These are phyloP conservation scores for Anisodus tanguticus DNA, from an alignment of 257 asterid species.

Conservation along the genomic window DNA sequence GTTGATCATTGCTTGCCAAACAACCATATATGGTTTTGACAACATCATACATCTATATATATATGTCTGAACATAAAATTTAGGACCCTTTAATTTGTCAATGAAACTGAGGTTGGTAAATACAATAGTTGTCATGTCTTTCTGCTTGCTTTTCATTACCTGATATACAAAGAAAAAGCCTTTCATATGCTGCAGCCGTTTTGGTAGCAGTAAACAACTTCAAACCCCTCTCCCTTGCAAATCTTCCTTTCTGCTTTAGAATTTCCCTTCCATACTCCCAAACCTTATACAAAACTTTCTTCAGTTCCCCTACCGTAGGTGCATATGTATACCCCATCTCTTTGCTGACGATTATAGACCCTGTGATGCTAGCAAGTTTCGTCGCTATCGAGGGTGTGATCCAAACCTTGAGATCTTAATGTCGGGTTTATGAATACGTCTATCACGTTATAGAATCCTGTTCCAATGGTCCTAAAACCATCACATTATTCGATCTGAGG, in stretches of 20 bases:
- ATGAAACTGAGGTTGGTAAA: slow-evolving; percentile 14
- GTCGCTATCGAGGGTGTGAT: slow-evolving; percentile 78
- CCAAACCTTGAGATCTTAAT: slow-evolving; percentile 78
- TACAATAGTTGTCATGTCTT: slow-evolving; percentile 36
- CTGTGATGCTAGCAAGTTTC: slow-evolving; percentile 65
- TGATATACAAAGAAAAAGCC: slow-evolving; percentile 70
- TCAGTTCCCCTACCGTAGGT: slow-evolving; percentile 60
- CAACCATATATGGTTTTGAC: no score
- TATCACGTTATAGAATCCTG: slow-evolving; percentile 59
- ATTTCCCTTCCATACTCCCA: slow-evolving; percentile 60
- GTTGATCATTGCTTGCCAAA: no score
- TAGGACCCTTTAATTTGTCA: not conserved
- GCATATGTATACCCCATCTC: slow-evolving; percentile 74
- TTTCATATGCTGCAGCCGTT: slow-evolving; percentile 85
- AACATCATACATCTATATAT: no score
- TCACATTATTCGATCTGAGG: slow-evolving; percentile 51
- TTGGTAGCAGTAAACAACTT: slow-evolving; percentile 63
- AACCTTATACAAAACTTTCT: slow-evolving; percentile 58
- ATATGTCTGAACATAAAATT: no score
- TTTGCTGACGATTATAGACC: slow-evolving; percentile 54
- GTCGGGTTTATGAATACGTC: slow-evolving; percentile 76
- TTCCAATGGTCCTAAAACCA: slow-evolving; percentile 62
- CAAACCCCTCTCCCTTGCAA: slow-evolving; percentile 61
- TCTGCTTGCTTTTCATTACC: slow-evolving; percentile 24
- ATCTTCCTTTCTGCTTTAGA: slow-evolving; percentile 54